Conservation (phyloP, 768 basidiomycete species). For the Podaxis rugospora region DNA sequence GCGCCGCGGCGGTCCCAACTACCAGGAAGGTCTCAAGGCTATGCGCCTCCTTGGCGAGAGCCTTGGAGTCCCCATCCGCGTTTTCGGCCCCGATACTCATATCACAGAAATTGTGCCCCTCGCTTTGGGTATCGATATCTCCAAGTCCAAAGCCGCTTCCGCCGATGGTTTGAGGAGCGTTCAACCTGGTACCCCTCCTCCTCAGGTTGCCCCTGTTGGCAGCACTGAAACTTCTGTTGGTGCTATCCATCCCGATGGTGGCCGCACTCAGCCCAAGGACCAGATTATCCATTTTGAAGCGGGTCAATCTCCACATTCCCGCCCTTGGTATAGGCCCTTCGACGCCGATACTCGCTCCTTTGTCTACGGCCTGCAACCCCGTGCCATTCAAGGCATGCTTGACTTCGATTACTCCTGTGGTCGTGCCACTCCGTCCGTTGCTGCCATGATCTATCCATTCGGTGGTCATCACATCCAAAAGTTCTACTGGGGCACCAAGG, state of each 20-base stretch:
- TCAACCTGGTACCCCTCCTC: slow-evolving; percentile 34
- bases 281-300: slow-evolving; percentile 88
- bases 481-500: slow-evolving; percentile 99
- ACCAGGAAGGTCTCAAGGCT: slow-evolving; percentile 96
- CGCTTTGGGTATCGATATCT: slow-evolving; percentile 80
- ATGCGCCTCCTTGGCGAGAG: slow-evolving; percentile 97
- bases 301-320: slow-evolving; percentile 31
- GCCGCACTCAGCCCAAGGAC: slow-evolving; percentile 81
- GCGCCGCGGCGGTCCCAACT: slow-evolving; percentile 98
- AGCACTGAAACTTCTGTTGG: slow-evolving; percentile 52
- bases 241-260: slow-evolving; percentile 69
- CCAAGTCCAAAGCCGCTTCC: slow-evolving; percentile 31
- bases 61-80: slow-evolving; percentile 94
- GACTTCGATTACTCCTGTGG: slow-evolving; percentile 99
- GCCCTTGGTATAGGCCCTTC: slow-evolving; percentile 89
- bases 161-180: slow-evolving; percentile 29
- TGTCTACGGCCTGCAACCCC: slow-evolving; percentile 97
- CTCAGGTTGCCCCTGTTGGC: slow-evolving; percentile 31
- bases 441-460: slow-evolving; percentile 99
- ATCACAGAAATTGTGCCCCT: slow-evolving; percentile 99
- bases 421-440: slow-evolving; percentile 84
- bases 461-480: slow-evolving; percentile 99
- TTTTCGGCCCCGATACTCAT: slow-evolving; percentile 97
- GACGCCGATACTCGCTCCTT: slow-evolving; percentile 93
- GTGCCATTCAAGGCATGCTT: slow-evolving; percentile 94